Base-by-base conservation (phyloP, 2,329 filamentous ascomycete species). In the Hypoxylon sp. region DNA sequence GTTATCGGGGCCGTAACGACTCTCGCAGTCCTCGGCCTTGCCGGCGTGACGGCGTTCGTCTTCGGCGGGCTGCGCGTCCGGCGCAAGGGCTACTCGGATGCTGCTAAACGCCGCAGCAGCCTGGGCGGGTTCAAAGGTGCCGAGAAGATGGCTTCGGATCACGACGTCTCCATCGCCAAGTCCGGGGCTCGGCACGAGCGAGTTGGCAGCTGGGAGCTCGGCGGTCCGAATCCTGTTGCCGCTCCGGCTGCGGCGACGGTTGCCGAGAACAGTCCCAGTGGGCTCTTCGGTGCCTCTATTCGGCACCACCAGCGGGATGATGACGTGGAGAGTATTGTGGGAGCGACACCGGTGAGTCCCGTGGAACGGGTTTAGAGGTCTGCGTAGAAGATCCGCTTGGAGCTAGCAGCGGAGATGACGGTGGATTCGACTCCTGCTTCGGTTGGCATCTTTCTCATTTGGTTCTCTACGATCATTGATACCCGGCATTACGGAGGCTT, bases 151-250 rank as follows among this genome's bases (percentile, higher is more conserved):
- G 74, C 75, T 0, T 77, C 75, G 2, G 83, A 85, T 55, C 71
- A 74, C 0, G 83, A 85, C 59, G 74, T 85, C 2, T 71, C 76
- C 0, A 74, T 82, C 2, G 76, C 78, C 0, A 77, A 74, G 44
- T 72, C 72, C 5, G 83, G 83, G 0, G 73, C 69, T 3, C 75
- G 76, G 2, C 81, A 84, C 32, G 82, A 82, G 67, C 79, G 83
- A 5, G 72, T 81, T 12, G 83, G 82, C 1, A 84, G 83, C 71
- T 85, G 83, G 83, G 83, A 85, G 68, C 73, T 85, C 46, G 24
- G 73, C 56, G 38, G 72, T 61, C 14, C 74, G 68, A 16, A 70
- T 12, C 28, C 67, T 12, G 33, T 65, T 22, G 28, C 32, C 4
- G 26, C 16, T 69, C 42, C 57, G 65, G 16, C 65, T 48, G 54